These are phyloP conservation scores for Salix koriyanagi DNA, from an alignment of 345 rosid species.

Conservation along the genomic window DNA sequence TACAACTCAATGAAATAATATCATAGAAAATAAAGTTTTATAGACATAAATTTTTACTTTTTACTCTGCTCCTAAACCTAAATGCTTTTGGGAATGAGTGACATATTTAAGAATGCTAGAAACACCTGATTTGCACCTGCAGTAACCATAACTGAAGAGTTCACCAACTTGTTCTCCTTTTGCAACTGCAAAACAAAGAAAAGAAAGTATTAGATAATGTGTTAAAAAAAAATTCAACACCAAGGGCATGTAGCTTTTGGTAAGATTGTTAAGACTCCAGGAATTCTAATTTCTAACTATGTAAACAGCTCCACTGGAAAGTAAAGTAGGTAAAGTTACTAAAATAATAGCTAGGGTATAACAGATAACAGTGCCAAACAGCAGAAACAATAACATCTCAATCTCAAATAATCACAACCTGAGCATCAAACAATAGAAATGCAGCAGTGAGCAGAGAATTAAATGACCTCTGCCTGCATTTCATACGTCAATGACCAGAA, in stretches of 20 bases:
- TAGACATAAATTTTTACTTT: background rate
- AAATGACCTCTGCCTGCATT: conserved; percentile 4
- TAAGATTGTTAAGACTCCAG: background rate
- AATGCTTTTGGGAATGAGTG: conserved; percentile 3
- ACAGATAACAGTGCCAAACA: background rate
- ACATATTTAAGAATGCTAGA: background rate
- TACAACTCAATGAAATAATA: background rate
- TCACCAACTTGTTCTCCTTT: conserved; percentile 62
- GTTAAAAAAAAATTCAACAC: background rate
- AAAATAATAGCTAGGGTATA: background rate
- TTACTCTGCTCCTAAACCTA: background rate
- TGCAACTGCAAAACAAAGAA: conserved; percentile 46
- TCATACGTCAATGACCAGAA: conserved; percentile 5
- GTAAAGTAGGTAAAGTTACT: background rate
- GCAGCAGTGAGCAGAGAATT: background rate
- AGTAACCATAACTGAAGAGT: conserved; percentile 87
- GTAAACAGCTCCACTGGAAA: background rate
- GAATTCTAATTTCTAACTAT: background rate
- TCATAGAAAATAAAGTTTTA: background rate
- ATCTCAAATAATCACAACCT: background rate
- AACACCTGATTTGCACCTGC: conserved; percentile 95
- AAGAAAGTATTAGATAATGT: background rate
- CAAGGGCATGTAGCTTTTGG: background rate
- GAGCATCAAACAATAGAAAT: background rate
- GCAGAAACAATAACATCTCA: background rate